These are phyloP conservation scores for Penicillium flavigenum DNA, from an alignment of 495 filamentous ascomycete species.

Conservation along the genomic window DNA sequence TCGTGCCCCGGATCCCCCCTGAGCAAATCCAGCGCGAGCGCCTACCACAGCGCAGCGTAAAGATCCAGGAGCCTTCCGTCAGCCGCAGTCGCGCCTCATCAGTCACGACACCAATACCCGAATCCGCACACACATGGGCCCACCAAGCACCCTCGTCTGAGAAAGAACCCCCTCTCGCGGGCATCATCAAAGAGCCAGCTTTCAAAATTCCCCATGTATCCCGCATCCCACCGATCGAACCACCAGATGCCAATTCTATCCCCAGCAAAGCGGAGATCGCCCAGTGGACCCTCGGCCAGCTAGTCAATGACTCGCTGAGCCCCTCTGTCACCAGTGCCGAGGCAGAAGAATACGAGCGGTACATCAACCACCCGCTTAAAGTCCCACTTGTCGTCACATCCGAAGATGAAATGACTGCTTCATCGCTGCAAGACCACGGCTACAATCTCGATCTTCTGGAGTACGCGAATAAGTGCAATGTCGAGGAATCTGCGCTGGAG, in stretches of 20 bases:
- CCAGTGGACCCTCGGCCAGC: constrained; percentile 84
- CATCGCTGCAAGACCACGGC: constrained; percentile 39
- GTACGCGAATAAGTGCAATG: constrained; percentile 60
- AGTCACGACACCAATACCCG: constrained; percentile 7
- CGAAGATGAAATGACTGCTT: constrained; percentile 54
- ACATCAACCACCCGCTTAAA: constrained; percentile 85
- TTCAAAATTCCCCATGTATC: constrained; percentile 24
- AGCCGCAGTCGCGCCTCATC: constrained; percentile 6
- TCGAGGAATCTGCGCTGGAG: constrained; percentile 36
- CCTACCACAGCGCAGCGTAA: constrained; percentile 42
- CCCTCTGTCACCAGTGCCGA: constrained; percentile 73
- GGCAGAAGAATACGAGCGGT: constrained; percentile 82
- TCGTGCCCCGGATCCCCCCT: constrained; percentile 64
- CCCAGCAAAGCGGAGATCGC: constrained; percentile 65
- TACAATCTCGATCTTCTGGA: constrained; percentile 68
- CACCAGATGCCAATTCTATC: constrained; percentile 21
- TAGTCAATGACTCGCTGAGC: constrained; percentile 75
- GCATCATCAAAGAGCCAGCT: constrained; percentile 48
- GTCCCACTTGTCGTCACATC: constrained; percentile 83
- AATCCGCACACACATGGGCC: constrained; percentile 24
- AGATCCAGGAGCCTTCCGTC: constrained; percentile 43
- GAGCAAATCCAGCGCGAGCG: constrained; percentile 41
- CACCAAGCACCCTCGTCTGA: constrained; percentile 36
- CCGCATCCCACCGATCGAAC: constrained; percentile 27
- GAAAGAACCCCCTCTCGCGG: constrained; percentile 31